Evolutionary conservation across 345 rosid genomes (phyloP).

Genomic region (Pistacia atlantica): DNA sequence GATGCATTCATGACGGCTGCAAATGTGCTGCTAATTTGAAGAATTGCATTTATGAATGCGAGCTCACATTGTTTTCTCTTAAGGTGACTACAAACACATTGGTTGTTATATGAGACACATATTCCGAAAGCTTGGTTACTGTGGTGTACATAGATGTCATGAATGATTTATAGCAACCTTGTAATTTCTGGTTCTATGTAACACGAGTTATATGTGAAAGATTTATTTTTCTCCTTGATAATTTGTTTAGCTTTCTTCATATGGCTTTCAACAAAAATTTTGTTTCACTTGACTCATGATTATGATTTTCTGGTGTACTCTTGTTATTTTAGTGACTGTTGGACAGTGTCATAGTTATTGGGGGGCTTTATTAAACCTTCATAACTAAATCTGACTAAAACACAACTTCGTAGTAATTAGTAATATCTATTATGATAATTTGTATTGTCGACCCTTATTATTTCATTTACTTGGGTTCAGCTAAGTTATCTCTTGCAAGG

Average conservation of each 20-base stretch:
- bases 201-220: constrained; percentile 29
- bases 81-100: constrained; percentile 43
- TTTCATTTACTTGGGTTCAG: neutral
- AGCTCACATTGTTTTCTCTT: constrained; percentile 21
- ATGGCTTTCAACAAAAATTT: constrained; percentile 12
- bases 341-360: constrained; percentile 8
- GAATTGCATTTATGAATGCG: constrained; percentile 32
- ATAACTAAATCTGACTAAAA: neutral
- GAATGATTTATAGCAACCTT: constrained; percentile 38
- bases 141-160: constrained; percentile 49
- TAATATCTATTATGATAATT: neutral
- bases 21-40: constrained; percentile 29
- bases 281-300: constrained; percentile 3
- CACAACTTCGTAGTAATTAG: neutral
- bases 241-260: constrained; percentile 12
- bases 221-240: constrained; percentile 16
- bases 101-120: constrained; percentile 37
- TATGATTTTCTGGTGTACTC: constrained; percentile 5
- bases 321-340: neutral
- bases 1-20: constrained; percentile 27
- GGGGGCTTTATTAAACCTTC: neutral
- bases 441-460: neutral
- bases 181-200: constrained; percentile 43
- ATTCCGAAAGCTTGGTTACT: constrained; percentile 32
- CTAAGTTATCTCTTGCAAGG: neutral